phyloP scores from a whole-genome alignment of 2,329 filamentous ascomycete species.

The Colletotrichum sansevieriae region DNA sequence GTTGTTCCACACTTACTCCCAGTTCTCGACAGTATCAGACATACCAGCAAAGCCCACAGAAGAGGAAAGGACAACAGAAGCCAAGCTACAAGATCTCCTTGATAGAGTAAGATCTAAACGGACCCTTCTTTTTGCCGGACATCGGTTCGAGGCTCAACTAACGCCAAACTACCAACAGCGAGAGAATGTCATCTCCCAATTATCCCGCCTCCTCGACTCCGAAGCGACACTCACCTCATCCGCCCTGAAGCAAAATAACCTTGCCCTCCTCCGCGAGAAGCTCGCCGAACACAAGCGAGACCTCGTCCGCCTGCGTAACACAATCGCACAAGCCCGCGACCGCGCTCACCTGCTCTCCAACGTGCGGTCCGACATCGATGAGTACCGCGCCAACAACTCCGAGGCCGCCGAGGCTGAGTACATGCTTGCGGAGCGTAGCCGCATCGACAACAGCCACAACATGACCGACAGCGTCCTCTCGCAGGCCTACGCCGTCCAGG shows the following conservation, averaged over 20 bases:
- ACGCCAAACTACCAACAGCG: conserved; percentile 66
- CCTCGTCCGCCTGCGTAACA: conserved; percentile 78
- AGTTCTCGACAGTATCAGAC: conserved; percentile 84
- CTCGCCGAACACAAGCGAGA: conserved; percentile 89
- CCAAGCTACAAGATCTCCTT: conserved; percentile 85
- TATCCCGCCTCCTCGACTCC: conserved; percentile 91
- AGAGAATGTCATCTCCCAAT: conserved; percentile 83
- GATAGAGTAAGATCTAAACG: conserved; percentile 72
- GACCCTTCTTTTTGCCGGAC: background rate
- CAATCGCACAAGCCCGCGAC: conserved; percentile 83
- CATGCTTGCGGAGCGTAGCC: conserved; percentile 90
- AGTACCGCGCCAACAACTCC: conserved; percentile 86
- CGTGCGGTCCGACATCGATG: conserved; percentile 91
- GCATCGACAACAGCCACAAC: conserved; percentile 90
- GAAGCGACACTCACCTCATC: conserved; percentile 89
- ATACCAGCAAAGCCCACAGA: conserved; percentile 87
- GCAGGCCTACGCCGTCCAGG: conserved; percentile 96
- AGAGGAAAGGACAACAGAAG: conserved; percentile 84
- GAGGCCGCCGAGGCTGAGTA: conserved; percentile 92
- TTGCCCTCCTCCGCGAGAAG: conserved; percentile 90
- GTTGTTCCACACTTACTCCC: conserved; percentile 87
- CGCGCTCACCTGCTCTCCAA: conserved; percentile 91
- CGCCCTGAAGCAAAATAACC: conserved; percentile 96
- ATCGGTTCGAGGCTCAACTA: background rate
- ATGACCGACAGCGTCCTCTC: conserved; percentile 91